Evolutionary conservation across 805 yeast genomes (phyloP).

Genomic region (Zygoascus biomembranicola): DNA sequence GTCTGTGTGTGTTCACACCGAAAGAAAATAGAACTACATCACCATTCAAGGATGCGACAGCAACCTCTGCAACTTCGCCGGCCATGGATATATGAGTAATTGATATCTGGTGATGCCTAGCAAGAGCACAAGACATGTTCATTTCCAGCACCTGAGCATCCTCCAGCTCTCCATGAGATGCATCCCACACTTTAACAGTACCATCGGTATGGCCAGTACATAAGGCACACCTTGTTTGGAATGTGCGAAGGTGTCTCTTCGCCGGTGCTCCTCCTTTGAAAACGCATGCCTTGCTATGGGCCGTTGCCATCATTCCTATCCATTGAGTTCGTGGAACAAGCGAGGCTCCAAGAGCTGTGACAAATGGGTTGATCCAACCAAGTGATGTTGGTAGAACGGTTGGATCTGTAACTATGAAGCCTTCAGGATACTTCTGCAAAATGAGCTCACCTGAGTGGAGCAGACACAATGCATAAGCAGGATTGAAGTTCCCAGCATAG

Average conservation of each 20-base stretch:
- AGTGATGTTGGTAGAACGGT: slow-evolving; percentile 72
- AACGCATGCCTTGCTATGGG: slow-evolving; percentile 34
- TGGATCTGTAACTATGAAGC: slow-evolving; percentile 43
- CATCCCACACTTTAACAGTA: slow-evolving; percentile 70
- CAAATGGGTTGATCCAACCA: slow-evolving; percentile 68
- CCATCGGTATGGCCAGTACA: slow-evolving; percentile 85
- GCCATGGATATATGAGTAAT: slow-evolving; percentile 64
- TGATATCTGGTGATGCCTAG: slow-evolving; percentile 33
- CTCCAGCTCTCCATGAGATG: slow-evolving; percentile 64
- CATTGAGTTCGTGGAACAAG: slow-evolving; percentile 59
- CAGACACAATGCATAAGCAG: slow-evolving; percentile 51
- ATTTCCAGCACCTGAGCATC: slow-evolving; percentile 53
- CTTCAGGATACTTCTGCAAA: slow-evolving; percentile 50
- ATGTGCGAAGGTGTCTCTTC: slow-evolving; percentile 38
- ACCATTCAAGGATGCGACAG: slow-evolving; percentile 60
- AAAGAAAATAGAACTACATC: slow-evolving; percentile 70
- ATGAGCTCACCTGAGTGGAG: slow-evolving; percentile 59
- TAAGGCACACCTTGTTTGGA: slow-evolving; percentile 48
- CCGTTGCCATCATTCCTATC: slow-evolving; percentile 66
- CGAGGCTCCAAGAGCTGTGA: slow-evolving; percentile 47
- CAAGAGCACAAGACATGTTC: slow-evolving; percentile 43
- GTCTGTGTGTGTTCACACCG: slow-evolving; percentile 40
- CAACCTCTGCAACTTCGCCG: slow-evolving; percentile 65
- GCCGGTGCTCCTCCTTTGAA: slow-evolving; percentile 77
- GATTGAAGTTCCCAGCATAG: slow-evolving; percentile 74